These are phyloP conservation scores for Diutina rugosa DNA, from an alignment of 1,139 yeast species.

Conservation along the genomic window DNA sequence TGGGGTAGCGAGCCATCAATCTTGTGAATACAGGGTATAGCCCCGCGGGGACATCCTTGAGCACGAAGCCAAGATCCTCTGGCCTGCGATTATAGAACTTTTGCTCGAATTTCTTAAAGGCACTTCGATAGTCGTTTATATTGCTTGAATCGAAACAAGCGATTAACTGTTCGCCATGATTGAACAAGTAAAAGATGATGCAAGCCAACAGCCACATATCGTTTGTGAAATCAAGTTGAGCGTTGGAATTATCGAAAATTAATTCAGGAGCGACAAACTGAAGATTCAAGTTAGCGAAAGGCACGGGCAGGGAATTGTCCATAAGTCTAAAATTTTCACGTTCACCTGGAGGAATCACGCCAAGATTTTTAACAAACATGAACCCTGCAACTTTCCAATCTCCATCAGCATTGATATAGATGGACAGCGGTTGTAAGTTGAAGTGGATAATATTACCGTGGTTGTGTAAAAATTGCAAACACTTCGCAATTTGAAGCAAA, in stretches of 20 bases:
- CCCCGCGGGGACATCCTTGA: constrained; percentile 26
- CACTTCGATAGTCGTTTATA: constrained; percentile 34
- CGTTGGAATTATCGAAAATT: constrained; percentile 35
- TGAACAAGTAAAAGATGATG: constrained; percentile 54
- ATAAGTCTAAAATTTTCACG: constrained; percentile 46
- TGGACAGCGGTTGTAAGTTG: constrained; percentile 66
- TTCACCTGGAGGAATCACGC: constrained; percentile 31
- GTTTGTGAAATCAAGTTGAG: constrained; percentile 44
- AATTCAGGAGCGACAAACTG: constrained; percentile 66
- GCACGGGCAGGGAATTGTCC: constrained; percentile 62
- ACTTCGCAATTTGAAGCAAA: constrained; percentile 62
- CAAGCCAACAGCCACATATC: constrained; percentile 81
- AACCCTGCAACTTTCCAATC: constrained; percentile 91
- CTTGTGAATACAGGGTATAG: constrained; percentile 19
- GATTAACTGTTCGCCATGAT: constrained; percentile 31
- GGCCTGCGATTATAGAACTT: constrained; percentile 31
- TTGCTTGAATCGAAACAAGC: constrained; percentile 36
- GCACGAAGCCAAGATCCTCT: constrained; percentile 33
- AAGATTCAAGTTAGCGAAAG: constrained; percentile 62
- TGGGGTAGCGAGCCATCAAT: constrained; percentile 30
- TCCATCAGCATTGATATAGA: constrained; percentile 69
- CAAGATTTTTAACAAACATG: constrained; percentile 45
- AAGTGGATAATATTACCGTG: constrained; percentile 66
- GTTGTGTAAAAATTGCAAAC: constrained; percentile 69
- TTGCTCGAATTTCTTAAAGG: constrained; percentile 26